A percentile compares a stretch with the other conserved stretches of the same genome.
Evolutionary conservation across 225 moss, liverwort and hornwort genomes (phyloP).

Genomic region (Climacium dendroides): DNA sequence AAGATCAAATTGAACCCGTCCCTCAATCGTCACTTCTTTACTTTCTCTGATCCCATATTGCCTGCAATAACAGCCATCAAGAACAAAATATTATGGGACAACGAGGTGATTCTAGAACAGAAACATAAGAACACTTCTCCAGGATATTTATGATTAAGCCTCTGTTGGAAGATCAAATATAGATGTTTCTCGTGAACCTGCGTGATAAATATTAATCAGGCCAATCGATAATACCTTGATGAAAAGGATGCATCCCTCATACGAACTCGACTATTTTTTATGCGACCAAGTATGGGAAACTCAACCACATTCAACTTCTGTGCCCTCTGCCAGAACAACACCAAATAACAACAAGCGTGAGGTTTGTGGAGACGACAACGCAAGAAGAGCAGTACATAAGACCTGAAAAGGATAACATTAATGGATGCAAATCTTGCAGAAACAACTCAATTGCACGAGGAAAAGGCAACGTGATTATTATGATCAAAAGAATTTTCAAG

Average conservation of each 20-base stretch:
- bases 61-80: conserved; percentile 11
- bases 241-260: conserved; percentile 89
- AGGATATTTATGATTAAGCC: neutral
- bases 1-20: conserved; percentile 97
- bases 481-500: neutral
- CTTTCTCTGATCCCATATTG: conserved; percentile 97
- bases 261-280: conserved; percentile 75
- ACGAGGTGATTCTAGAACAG: neutral
- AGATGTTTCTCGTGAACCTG: neutral
- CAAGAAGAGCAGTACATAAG: neutral
- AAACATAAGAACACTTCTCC: neutral
- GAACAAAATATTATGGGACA: neutral
- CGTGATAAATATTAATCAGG: neutral
- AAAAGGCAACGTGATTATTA: neutral
- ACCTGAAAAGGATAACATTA: neutral
- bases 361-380: neutral
- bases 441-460: neutral
- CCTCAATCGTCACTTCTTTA: conserved; percentile 98
- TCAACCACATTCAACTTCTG: conserved; percentile 60
- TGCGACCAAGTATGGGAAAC: conserved; percentile 87
- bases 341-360: neutral
- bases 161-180: neutral
- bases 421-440: neutral
- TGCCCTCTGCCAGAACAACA: conserved; percentile 60
- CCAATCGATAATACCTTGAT: conserved; percentile 38